Evolutionary conservation across 768 basidiomycete species (phyloP).

Genomic region (Podaxis sp.): DNA sequence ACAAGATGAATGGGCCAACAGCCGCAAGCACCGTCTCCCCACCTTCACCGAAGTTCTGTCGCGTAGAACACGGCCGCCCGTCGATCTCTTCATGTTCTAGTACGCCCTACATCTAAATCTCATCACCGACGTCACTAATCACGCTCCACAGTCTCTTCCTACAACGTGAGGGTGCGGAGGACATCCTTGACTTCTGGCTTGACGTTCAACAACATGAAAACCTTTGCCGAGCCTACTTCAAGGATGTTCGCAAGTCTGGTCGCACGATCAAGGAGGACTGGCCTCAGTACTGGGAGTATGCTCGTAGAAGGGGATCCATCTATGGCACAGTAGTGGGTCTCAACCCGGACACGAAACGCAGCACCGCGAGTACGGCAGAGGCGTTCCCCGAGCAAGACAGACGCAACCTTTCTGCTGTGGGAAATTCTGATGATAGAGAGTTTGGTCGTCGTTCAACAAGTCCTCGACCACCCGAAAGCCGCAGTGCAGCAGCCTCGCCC

Average conservation of each 20-base stretch:
- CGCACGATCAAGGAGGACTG: slow-evolving; percentile 93
- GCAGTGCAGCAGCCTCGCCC: slow-evolving; percentile 50
- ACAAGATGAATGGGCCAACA: slow-evolving; percentile 75
- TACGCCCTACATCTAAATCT: slow-evolving; percentile 45
- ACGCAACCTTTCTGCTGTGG: slow-evolving; percentile 52
- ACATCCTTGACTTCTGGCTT: slow-evolving; percentile 97
- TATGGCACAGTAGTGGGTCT: slow-evolving; percentile 89
- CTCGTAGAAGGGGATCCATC: slow-evolving; percentile 87
- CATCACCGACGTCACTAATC: neutral
- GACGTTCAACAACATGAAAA: slow-evolving; percentile 99
- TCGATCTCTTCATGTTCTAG: slow-evolving; percentile 99
- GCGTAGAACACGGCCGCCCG: slow-evolving; percentile 87
- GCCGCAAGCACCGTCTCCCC: slow-evolving; percentile 76
- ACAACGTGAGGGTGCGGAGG: slow-evolving; percentile 94
- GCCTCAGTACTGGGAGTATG: slow-evolving; percentile 98
- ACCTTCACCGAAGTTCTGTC: slow-evolving; percentile 90
- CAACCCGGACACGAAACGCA: slow-evolving; percentile 70
- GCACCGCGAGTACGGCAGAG: slow-evolving; percentile 80
- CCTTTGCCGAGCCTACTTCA: slow-evolving; percentile 97
- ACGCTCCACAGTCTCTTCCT: slow-evolving; percentile 73
- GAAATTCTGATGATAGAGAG: slow-evolving; percentile 40
- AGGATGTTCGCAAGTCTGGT: slow-evolving; percentile 95
- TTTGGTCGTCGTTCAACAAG: slow-evolving; percentile 57
- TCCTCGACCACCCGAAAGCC: slow-evolving; percentile 49
- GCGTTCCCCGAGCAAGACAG: slow-evolving; percentile 70